A percentile compares a stretch with the other conserved stretches of the same genome.
Conservation (phyloP, 139 green algal genomes). For the Chlamydomonas sp. region DNA sequence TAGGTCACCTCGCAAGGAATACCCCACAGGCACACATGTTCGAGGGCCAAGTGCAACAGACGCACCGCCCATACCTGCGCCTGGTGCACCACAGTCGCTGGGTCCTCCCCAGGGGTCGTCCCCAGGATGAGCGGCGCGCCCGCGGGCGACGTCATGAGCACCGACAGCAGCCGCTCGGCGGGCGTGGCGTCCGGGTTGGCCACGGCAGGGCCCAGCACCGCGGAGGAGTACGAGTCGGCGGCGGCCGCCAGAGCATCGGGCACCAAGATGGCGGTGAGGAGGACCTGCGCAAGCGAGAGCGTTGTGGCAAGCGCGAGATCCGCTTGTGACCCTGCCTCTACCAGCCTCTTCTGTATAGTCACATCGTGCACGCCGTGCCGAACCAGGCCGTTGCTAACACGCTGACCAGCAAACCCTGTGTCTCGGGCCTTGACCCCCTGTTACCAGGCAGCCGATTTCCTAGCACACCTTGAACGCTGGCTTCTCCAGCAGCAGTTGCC, state of each 20-base stretch:
- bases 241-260: conserved; percentile 20
- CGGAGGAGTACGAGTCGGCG: conserved; percentile 10
- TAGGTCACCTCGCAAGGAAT: not conserved
- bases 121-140: conserved; percentile 27
- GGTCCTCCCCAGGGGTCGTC: conserved; percentile 15
- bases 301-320: not conserved
- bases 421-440: not conserved
- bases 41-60: not conserved
- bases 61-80: conserved; percentile 7
- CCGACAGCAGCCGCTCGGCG: conserved; percentile 38
- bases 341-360: too few relatives aligned
- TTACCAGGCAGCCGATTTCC: not conserved
- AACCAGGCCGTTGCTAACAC: too few relatives aligned
- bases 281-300: not conserved
- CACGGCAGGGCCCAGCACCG: conserved; percentile 12
- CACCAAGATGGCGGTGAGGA: conserved; percentile 10
- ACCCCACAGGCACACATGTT: not conserved
- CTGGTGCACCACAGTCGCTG: conserved; percentile 25
- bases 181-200: conserved; percentile 14
- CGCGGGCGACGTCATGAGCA: conserved; percentile 22
- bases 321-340: too few relatives aligned
- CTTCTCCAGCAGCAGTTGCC: not conserved
- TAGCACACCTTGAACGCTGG: conserved; percentile 10
- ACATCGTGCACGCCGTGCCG: too few relatives aligned
- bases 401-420: too few relatives aligned